phyloP scores from a whole-genome alignment of 2,329 filamentous ascomycete genomes.

The Ceratocystis colombiana region DNA sequence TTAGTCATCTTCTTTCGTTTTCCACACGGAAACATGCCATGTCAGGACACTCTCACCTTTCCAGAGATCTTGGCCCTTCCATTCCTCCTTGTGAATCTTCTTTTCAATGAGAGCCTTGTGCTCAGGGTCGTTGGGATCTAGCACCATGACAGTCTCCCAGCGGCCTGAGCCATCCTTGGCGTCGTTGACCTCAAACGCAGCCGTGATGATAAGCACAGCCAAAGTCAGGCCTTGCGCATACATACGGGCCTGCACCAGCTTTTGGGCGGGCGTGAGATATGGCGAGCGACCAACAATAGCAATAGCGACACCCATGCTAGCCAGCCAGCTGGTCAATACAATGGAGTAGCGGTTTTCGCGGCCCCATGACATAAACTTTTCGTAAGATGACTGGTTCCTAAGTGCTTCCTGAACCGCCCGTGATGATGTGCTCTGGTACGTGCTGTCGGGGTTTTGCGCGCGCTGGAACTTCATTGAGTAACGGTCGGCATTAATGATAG shows the following conservation, averaged over 20 bases:
- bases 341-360: slow-evolving; percentile 76
- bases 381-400: slow-evolving; percentile 45
- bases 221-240: slow-evolving; percentile 87
- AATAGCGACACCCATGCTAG: slow-evolving; percentile 65
- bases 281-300: slow-evolving; percentile 67
- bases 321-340: slow-evolving; percentile 72
- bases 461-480: slow-evolving; percentile 54
- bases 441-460: slow-evolving; percentile 54
- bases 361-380: slow-evolving; percentile 63
- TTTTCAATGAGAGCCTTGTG: slow-evolving; percentile 79
- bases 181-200: slow-evolving; percentile 71
- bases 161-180: slow-evolving; percentile 63
- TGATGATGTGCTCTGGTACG: slow-evolving; percentile 55
- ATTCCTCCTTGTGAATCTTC: slow-evolving; percentile 75
- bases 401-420: slow-evolving; percentile 46
- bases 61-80: slow-evolving; percentile 87
- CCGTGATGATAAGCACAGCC: slow-evolving; percentile 69
- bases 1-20: slow-evolving; percentile 23
- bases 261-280: slow-evolving; percentile 66
- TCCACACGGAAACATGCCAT: slow-evolving; percentile 4
- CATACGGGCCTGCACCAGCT: slow-evolving; percentile 87
- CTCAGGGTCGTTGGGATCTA: slow-evolving; percentile 71
- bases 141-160: slow-evolving; percentile 74
- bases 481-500: slow-evolving; percentile 83
- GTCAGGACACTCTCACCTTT: slow-evolving; percentile 48